Conservation (phyloP, 2,329 filamentous ascomycete species). For the Alternaria brassicicola region DNA sequence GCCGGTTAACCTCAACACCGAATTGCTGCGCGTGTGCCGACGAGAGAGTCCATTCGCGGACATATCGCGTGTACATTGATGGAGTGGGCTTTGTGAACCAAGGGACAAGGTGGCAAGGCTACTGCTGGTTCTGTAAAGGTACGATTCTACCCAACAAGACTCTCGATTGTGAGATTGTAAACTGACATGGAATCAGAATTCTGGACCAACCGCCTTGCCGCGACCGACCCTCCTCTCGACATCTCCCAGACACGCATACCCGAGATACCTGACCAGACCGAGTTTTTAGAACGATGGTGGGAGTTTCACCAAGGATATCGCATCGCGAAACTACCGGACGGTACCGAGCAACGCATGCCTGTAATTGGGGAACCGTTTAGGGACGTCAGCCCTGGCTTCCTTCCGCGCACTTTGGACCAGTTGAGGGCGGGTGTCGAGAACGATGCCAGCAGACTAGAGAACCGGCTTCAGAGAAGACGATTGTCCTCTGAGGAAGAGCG, state of each 20-base stretch:
- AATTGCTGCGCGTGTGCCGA: conserved; percentile 52
- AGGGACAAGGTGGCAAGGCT: conserved; percentile 57
- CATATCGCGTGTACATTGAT: conserved; percentile 57
- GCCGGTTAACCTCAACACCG: conserved; percentile 49
- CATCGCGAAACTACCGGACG: conserved; percentile 49
- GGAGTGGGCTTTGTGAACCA: conserved; percentile 57
- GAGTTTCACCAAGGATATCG: conserved; percentile 58
- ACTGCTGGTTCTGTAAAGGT: conserved; percentile 60
- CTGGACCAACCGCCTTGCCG: conserved; percentile 55
- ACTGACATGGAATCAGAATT: conserved; percentile 47
- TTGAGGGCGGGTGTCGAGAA: conserved; percentile 44
- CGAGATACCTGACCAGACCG: conserved; percentile 54
- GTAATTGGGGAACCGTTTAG: conserved; percentile 56
- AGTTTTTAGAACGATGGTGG: conserved; percentile 56
- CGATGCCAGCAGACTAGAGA: conserved; percentile 37
- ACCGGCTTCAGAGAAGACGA: conserved; percentile 32
- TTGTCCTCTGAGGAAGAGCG: conserved; percentile 33
- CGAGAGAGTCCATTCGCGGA: conserved; percentile 49
- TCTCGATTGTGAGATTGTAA: not conserved
- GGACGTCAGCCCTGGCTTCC: conserved; percentile 55
- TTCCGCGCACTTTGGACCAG: conserved; percentile 56
- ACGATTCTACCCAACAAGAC: too few species aligned
- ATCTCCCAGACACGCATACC: conserved; percentile 55
- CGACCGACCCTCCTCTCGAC: conserved; percentile 51
- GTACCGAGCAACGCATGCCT: conserved; percentile 52